phyloP scores from a whole-genome alignment of 371 early-diverging fungal species.

The Mortierella sp. region DNA sequence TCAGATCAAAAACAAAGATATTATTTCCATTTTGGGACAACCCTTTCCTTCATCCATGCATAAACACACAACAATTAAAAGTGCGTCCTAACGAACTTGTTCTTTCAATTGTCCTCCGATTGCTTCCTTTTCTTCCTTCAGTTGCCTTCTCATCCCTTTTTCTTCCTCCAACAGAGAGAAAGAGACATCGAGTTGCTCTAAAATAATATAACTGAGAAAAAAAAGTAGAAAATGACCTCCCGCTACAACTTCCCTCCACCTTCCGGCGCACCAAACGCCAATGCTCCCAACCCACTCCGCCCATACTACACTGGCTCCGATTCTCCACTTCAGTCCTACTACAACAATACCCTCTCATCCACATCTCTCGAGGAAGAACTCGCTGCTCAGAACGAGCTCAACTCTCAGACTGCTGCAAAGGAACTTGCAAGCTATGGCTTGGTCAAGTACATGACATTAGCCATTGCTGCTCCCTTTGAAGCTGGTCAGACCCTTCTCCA shows the following conservation, averaged over 20 bases:
- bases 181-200: background rate
- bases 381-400: conserved; percentile 50
- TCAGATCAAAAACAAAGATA: background rate
- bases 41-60: background rate
- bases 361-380: conserved; percentile 47
- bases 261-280: conserved; percentile 54
- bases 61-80: background rate
- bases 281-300: conserved; percentile 55
- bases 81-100: background rate
- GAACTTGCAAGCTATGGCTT: conserved; percentile 77
- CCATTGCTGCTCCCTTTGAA: conserved; percentile 82
- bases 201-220: background rate
- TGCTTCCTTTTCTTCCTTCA: background rate
- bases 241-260: conserved; percentile 53
- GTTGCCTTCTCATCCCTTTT: background rate
- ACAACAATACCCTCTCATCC: conserved; percentile 47
- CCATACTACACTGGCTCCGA: conserved; percentile 56
- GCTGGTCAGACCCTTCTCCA: conserved; percentile 86
- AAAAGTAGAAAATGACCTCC: conserved; percentile 11
- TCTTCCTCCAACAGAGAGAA: background rate
- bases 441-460: conserved; percentile 76
- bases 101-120: background rate
- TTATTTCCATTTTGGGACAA: conserved; percentile 12
- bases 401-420: conserved; percentile 52
- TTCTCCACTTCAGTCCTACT: conserved; percentile 55